Evolutionary conservation across 2,329 filamentous ascomycete genomes (phyloP).

Genomic region (Lasiodiplodia gonubiensis): DNA sequence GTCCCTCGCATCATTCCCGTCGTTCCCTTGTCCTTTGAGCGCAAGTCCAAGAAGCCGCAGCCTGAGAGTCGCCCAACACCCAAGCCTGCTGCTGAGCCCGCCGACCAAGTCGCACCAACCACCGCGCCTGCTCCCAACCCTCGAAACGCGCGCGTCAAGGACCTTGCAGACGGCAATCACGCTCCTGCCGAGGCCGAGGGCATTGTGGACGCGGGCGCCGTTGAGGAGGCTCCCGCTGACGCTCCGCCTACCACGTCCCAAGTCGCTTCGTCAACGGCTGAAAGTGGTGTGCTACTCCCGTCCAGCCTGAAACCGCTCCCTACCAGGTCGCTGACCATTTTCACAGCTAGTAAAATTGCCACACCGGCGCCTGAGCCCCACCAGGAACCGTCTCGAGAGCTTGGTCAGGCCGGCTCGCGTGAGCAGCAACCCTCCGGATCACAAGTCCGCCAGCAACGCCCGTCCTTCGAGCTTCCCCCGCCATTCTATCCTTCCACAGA

Average conservation of each 20-base stretch:
- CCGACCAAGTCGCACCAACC: slow-evolving; percentile 13
- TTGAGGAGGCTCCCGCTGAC: background rate
- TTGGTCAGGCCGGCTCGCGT: slow-evolving; percentile 49
- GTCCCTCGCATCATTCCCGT: slow-evolving; percentile 46
- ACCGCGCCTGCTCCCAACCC: background rate
- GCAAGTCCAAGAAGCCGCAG: slow-evolving; percentile 27
- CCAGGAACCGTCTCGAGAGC: slow-evolving; percentile 24
- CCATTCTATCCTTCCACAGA: slow-evolving; percentile 44
- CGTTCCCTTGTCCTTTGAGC: slow-evolving; percentile 44
- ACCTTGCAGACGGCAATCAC: background rate
- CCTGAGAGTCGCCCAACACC: background rate
- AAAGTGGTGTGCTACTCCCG: background rate
- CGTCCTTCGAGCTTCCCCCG: slow-evolving; percentile 39
- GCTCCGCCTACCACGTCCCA: background rate
- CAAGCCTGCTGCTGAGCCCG: background rate
- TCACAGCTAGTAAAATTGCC: background rate
- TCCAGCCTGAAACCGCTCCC: too few species aligned
- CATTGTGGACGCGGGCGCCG: background rate
- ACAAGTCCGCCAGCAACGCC: slow-evolving; percentile 32
- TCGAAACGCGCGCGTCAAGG: background rate
- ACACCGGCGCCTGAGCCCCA: background rate
- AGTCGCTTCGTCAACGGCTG: background rate
- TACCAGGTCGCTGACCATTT: background rate
- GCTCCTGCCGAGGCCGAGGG: background rate
- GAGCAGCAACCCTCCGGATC: slow-evolving; percentile 37